Base-by-base conservation (phyloP, 2,329 filamentous ascomycete genomes). In the Blastomyces emzantsi region DNA sequence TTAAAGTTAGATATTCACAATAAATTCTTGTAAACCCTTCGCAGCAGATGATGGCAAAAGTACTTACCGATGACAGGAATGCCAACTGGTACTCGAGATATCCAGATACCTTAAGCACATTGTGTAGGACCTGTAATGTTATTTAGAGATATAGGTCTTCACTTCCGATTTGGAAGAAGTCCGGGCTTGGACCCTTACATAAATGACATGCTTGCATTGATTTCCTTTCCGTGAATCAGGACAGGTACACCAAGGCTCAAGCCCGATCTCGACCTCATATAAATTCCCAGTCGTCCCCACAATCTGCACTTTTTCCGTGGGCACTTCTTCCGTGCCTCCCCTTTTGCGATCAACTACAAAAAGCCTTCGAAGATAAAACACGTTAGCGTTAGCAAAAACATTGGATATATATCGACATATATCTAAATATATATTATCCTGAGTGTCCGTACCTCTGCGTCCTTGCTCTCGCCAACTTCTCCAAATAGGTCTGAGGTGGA, bases 151-250 rank as follows among this genome's bases (percentile, higher is more conserved):
- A 30, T 25, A n/a, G n/a, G 36, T 49, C 13, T n/a, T 4, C 11
- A 13, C n/a, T 63, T 45, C 6, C 28, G 8, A 17, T 13, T 57
- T 8, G n/a, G 36, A 28, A 28, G 9, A 57, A 43, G 2, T 36
- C 28, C 19, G 36, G n/a, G 19, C 2, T 33, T 39, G 57, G 47
- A 9, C 69, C 69, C 75, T 65, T 75, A 82, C 82, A 69, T 86
- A 87, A 56, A 83, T 73, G 54, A 86, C 81, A 67, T 87, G 85
- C 70, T 87, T 87, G 79, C 85, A 88, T 68, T 85, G 82, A 55
- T 83, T 82, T 4, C 84, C 82, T 64, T 82, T 83, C 43, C 57
- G 65, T 8, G 75, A 76, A 71, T 85, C 81, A 0, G 83, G 82
- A 70, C 84, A 87, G 63, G 78, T 78, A 72, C 84, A 87, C 6